phyloP scores from a whole-genome alignment of 2,329 filamentous ascomycete genomes.

The Alternaria novae-zelandiae region DNA sequence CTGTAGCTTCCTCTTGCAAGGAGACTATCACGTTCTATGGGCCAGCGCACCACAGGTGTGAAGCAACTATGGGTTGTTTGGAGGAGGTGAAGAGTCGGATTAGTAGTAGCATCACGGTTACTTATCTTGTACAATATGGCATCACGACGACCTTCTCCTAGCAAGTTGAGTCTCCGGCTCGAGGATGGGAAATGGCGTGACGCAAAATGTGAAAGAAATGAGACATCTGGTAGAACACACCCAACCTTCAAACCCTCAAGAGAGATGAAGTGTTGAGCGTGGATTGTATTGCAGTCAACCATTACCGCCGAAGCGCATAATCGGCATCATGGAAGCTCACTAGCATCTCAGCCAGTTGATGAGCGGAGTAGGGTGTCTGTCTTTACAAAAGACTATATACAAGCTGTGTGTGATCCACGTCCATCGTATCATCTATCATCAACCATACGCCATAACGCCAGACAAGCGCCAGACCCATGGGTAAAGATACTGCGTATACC shows the following conservation, averaged over 20 bases:
- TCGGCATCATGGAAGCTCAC: neutral
- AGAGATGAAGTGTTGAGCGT: neutral
- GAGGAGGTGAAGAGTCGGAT: too few relatives aligned
- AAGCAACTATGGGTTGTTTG: too few relatives aligned
- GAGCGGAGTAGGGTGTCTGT: neutral
- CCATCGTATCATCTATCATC: neutral
- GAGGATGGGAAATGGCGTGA: too few relatives aligned
- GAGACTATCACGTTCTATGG: too few relatives aligned
- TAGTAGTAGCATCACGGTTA: too few relatives aligned
- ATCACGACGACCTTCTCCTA: too few relatives aligned
- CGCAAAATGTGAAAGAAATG: too few relatives aligned
- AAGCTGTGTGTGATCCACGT: neutral
- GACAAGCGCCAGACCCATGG: neutral
- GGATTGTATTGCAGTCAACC: neutral
- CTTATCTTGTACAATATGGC: too few relatives aligned
- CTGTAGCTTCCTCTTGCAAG: too few relatives aligned
- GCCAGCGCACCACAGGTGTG: too few relatives aligned
- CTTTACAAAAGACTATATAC: conserved; percentile 1
- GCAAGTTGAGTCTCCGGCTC: too few relatives aligned
- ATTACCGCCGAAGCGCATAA: neutral
- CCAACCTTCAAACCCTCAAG: neutral
- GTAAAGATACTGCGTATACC: neutral
- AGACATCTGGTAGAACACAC: neutral
- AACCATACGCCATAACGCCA: neutral
- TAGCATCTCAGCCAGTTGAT: neutral